Percentiles rank a stretch among this genome's conserved stretches.
Evolutionary conservation across 305 asterid species (phyloP).

Genomic region (Rubia tinctorum): DNA sequence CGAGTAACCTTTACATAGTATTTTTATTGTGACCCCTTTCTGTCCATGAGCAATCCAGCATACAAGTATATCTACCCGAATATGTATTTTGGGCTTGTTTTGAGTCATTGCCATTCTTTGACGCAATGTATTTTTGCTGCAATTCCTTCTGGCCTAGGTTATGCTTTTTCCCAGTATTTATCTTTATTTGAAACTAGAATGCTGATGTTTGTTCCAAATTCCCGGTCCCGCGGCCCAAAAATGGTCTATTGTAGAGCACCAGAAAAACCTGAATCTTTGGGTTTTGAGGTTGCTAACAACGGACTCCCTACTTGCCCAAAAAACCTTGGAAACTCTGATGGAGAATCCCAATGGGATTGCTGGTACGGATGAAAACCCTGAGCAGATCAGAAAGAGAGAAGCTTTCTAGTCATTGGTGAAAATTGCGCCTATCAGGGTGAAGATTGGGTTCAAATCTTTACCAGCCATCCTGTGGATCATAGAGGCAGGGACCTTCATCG

Average conservation of each 20-base stretch:
- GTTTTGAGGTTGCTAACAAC: constrained; percentile 79
- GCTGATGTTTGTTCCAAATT: constrained; percentile 42
- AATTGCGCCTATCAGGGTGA: constrained; percentile 82
- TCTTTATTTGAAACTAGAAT: too few relatives aligned
- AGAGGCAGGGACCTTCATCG: constrained; percentile 47
- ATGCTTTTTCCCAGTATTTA: too few relatives aligned
- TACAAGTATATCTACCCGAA: too few relatives aligned
- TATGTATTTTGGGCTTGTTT: too few relatives aligned
- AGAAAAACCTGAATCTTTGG: constrained; percentile 65
- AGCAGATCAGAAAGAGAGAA: constrained; percentile 46
- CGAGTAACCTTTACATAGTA: too few relatives aligned
- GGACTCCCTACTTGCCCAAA: constrained; percentile 66
- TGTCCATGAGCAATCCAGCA: too few relatives aligned
- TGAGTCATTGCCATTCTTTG: too few relatives aligned
- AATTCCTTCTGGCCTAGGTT: too few relatives aligned
- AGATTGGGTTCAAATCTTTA: constrained; percentile 50
- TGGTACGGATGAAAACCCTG: constrained; percentile 54
- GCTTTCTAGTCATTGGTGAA: constrained; percentile 68
- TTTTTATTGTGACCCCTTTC: too few relatives aligned
- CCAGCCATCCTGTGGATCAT: constrained; percentile 51
- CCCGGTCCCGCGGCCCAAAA: constrained; percentile 68
- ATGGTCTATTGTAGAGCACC: constrained; percentile 60
- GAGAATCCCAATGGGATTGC: constrained; percentile 66
- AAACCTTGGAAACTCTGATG: constrained; percentile 52
- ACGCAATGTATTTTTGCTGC: too few relatives aligned